These are phyloP conservation scores for Starmera dryadoides DNA, from an alignment of 805 yeast species.

Conservation along the genomic window DNA sequence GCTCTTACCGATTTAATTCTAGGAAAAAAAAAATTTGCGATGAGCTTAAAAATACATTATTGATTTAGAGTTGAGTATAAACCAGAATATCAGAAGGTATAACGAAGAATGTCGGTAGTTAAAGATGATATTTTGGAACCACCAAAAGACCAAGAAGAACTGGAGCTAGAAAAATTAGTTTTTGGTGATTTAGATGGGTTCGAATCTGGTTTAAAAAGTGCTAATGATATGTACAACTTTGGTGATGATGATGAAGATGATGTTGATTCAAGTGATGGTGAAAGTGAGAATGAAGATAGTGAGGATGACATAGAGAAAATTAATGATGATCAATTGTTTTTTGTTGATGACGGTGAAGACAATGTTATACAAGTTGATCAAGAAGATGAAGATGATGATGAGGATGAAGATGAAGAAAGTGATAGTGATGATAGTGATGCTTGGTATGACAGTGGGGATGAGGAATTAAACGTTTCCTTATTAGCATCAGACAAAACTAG, in stretches of 20 bases:
- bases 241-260: conserved; percentile 33
- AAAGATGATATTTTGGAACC: conserved; percentile 27
- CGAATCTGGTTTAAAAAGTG: conserved; percentile 51
- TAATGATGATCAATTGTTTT: conserved; percentile 45
- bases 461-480: conserved; percentile 55
- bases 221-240: conserved; percentile 46
- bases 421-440: conserved; percentile 34
- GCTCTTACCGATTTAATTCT: too few species aligned
- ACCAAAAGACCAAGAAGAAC: conserved; percentile 81
- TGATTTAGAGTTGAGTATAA: neutral
- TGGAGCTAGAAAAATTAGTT: conserved; percentile 70
- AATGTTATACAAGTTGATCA: conserved; percentile 12
- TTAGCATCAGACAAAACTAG: conserved; percentile 49
- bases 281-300: conserved; percentile 22
- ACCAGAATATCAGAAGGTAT: neutral
- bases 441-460: conserved; percentile 94
- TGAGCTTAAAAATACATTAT: neutral
- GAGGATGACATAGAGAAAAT: conserved; percentile 18
- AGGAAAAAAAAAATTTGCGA: neutral
- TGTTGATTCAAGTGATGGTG: conserved; percentile 19
- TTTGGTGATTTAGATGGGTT: conserved; percentile 84
- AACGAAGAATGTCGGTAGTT: neutral
- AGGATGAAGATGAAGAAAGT: conserved; percentile 23
- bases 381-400: conserved; percentile 24
- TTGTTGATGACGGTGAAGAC: conserved; percentile 41